phyloP scores from a whole-genome alignment of 495 filamentous ascomycete genomes.

The Penicillium mononematosum region DNA sequence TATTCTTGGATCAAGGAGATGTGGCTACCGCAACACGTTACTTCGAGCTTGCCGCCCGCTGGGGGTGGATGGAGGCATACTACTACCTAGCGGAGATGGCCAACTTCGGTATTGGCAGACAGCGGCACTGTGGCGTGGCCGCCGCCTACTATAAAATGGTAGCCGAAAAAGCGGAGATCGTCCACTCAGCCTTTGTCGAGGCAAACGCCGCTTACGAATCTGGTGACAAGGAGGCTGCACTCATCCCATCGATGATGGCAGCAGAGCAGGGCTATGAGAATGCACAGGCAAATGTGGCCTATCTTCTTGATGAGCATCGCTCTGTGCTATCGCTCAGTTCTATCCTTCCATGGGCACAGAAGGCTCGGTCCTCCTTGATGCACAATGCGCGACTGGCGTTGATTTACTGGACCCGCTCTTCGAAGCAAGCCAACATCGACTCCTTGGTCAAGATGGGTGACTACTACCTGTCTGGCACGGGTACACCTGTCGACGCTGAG shows the following conservation, averaged over 20 bases:
- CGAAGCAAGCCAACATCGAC: constrained; percentile 91
- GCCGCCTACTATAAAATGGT: constrained; percentile 93
- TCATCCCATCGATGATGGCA: constrained; percentile 84
- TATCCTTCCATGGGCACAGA: constrained; percentile 41
- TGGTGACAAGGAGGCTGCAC: constrained; percentile 81
- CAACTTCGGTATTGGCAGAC: constrained; percentile 74
- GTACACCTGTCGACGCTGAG: constrained; percentile 66
- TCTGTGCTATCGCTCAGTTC: constrained; percentile 56
- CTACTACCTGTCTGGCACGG: constrained; percentile 83
- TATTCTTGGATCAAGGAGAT: constrained; percentile 90
- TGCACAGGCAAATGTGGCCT: constrained; percentile 92
- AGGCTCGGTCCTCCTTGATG: constrained; percentile 51
- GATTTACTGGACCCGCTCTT: constrained; percentile 94
- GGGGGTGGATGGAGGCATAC: constrained; percentile 86
- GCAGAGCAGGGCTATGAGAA: constrained; percentile 95
- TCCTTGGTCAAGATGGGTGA: constrained; percentile 97
- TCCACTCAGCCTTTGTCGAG: constrained; percentile 82
- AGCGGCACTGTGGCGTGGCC: constrained; percentile 77
- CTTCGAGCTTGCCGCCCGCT: constrained; percentile 88
- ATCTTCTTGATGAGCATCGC: constrained; percentile 78
- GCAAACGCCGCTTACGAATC: constrained; percentile 80
- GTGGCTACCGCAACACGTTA: constrained; percentile 73
- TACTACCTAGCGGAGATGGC: constrained; percentile 94
- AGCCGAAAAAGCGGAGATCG: constrained; percentile 79
- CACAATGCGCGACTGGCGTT: constrained; percentile 75